A percentile compares a stretch with the other conserved stretches of the same genome.
phyloP scores from a whole-genome alignment of 129 eudicot genomes.

The Artemisia annua region DNA sequence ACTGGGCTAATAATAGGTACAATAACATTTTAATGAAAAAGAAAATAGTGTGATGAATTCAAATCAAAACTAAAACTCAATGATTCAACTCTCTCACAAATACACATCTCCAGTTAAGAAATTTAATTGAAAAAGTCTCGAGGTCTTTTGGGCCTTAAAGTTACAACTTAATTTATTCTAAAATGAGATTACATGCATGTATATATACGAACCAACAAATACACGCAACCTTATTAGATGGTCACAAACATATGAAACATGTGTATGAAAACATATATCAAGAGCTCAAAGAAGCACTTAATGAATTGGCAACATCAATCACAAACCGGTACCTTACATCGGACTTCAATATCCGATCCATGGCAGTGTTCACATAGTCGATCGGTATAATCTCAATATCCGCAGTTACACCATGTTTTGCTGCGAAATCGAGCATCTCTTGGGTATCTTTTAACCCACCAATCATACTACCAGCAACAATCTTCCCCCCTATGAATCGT shows the following conservation, averaged over 20 bases:
- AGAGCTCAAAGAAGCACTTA: neutral
- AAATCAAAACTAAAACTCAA: too few species aligned
- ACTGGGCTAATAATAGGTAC: too few species aligned
- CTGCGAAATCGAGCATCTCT: conserved; percentile 64
- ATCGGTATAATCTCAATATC: conserved; percentile 50
- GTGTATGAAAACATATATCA: neutral
- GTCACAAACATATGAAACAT: neutral
- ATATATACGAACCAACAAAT: too few species aligned
- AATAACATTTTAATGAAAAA: too few species aligned
- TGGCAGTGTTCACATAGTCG: conserved; percentile 58
- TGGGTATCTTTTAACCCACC: conserved; percentile 61
- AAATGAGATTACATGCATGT: too few species aligned
- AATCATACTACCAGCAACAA: conserved; percentile 33
- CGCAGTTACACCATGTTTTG: conserved; percentile 45
- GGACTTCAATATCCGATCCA: conserved; percentile 51
- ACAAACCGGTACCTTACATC: conserved; percentile 71
- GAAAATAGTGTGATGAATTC: too few species aligned
- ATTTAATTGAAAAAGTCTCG: too few species aligned
- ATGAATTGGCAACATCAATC: conserved; percentile 48
- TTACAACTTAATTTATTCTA: too few species aligned
- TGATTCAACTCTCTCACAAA: too few species aligned
- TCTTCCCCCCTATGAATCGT: conserved; percentile 36
- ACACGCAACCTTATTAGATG: too few species aligned
- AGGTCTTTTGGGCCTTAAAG: too few species aligned
- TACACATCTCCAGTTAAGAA: too few species aligned